Evolutionary conservation across 768 basidiomycete species (phyloP).

Genomic region (Agaricus sinodeliciosus): DNA sequence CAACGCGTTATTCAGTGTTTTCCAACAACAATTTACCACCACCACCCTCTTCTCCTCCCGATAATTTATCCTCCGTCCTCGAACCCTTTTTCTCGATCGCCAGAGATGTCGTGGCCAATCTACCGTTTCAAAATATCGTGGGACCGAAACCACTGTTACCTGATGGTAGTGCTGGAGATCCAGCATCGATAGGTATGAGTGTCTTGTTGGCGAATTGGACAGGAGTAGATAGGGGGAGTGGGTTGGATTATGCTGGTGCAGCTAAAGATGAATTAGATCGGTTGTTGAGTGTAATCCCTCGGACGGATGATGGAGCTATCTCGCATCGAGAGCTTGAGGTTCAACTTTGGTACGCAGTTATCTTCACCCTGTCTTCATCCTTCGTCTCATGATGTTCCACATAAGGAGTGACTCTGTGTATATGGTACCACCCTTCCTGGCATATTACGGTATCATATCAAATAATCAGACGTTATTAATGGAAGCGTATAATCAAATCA

Average conservation of each 20-base stretch:
- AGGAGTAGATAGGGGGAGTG: conserved; percentile 22
- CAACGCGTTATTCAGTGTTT: conserved; percentile 38
- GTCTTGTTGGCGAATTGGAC: conserved; percentile 56
- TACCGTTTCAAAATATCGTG: conserved; percentile 28
- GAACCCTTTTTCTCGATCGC: conserved; percentile 54
- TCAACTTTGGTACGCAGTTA: conserved; percentile 56
- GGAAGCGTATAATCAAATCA: conserved; percentile 67
- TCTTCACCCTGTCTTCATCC: background rate
- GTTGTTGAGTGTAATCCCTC: conserved; percentile 49
- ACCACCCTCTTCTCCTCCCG: conserved; percentile 22
- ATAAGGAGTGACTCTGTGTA: conserved; percentile 73
- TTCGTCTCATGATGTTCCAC: background rate
- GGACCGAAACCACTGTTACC: conserved; percentile 54
- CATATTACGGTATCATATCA: conserved; percentile 69
- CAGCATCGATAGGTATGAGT: conserved; percentile 69
- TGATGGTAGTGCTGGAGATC: conserved; percentile 66
- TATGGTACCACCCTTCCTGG: conserved; percentile 85
- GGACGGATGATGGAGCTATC: conserved; percentile 70
- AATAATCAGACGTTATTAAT: conserved; percentile 50
- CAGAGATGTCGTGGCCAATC: conserved; percentile 38
- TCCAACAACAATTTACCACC: conserved; percentile 30
- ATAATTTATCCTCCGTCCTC: conserved; percentile 29
- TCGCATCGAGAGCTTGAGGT: conserved; percentile 66
- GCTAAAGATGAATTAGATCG: conserved; percentile 62
- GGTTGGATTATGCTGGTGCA: conserved; percentile 51